These are phyloP conservation scores for Rhynchosporium secalis DNA, from an alignment of 2,329 filamentous ascomycete genomes.

Conservation along the genomic window DNA sequence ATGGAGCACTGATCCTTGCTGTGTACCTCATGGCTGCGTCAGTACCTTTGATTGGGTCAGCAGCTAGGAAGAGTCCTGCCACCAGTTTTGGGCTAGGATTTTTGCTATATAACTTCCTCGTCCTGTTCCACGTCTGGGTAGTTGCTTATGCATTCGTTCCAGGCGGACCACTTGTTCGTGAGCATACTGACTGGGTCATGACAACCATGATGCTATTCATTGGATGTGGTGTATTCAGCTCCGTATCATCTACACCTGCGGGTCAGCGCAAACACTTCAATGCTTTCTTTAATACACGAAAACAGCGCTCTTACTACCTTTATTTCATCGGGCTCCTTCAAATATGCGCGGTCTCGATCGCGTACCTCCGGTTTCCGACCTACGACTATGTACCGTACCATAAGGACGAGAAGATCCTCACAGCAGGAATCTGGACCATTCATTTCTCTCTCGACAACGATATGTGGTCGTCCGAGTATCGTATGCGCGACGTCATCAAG, in stretches of 20 bases:
- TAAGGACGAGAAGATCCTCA: constrained; percentile 80
- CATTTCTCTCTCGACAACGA: constrained; percentile 98
- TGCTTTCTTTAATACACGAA: constrained; percentile 47
- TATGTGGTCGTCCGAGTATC: constrained; percentile 96
- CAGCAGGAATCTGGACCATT: constrained; percentile 97
- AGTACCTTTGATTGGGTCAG: constrained; percentile 72
- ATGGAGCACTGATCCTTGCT: constrained; percentile 74
- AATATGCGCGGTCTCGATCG: constrained; percentile 74
- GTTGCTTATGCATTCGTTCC: constrained; percentile 98
- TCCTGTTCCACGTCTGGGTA: constrained; percentile 98
- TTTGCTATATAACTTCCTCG: constrained; percentile 86
- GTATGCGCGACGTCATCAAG: constrained; percentile 86
- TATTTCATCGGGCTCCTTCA: constrained; percentile 76
- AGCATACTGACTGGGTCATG: constrained; percentile 97
- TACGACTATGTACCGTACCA: constrained; percentile 94
- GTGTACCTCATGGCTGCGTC: constrained; percentile 81
- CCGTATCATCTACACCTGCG: constrained; percentile 47
- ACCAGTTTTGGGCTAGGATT: constrained; percentile 86
- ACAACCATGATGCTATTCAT: constrained; percentile 79
- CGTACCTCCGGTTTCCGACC: constrained; percentile 87
- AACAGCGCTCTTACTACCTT: constrained; percentile 63
- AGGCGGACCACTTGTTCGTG: constrained; percentile 85
- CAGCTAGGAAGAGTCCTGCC: constrained; percentile 74
- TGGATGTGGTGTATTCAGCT: constrained; percentile 80
- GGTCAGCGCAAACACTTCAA: constrained; percentile 39